Conservation (phyloP, 768 basidiomycete species). For the Chiua virens region DNA sequence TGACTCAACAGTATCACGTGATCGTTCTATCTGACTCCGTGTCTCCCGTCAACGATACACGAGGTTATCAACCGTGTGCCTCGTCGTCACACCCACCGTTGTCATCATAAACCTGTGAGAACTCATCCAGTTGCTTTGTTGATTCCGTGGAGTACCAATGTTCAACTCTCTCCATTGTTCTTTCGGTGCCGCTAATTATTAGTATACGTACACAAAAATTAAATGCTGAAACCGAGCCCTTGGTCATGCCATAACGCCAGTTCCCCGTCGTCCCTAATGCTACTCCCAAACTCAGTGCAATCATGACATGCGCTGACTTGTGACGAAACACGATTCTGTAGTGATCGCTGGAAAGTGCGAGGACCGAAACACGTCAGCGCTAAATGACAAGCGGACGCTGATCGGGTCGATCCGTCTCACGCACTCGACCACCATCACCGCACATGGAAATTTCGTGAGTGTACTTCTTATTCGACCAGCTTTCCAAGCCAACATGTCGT, state of each 20-base stretch:
- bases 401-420: too few relatives aligned
- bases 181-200: constrained; percentile 1
- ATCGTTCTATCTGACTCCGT: constrained; percentile 28
- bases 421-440: too few relatives aligned
- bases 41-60: constrained; percentile 33
- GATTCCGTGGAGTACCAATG: too few relatives aligned
- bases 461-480: background rate
- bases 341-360: too few relatives aligned
- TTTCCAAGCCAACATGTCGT: background rate
- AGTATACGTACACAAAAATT: constrained; percentile 7
- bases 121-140: constrained; percentile 13
- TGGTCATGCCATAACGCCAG: too few relatives aligned
- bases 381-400: too few relatives aligned
- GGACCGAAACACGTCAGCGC: too few relatives aligned
- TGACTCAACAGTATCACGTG: constrained; percentile 36
- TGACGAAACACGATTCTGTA: too few relatives aligned
- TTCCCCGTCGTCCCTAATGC: too few relatives aligned
- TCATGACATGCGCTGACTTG: too few relatives aligned
- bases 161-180: constrained; percentile 16
- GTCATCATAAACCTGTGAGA: too few relatives aligned
- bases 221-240: background rate
- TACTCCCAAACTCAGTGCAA: too few relatives aligned
- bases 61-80: constrained; percentile 27
- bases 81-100: background rate
- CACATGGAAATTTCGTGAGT: constrained; percentile 49